Conservation (phyloP, 202 grass and related monocot genomes). For the Zoysia matrella region DNA sequence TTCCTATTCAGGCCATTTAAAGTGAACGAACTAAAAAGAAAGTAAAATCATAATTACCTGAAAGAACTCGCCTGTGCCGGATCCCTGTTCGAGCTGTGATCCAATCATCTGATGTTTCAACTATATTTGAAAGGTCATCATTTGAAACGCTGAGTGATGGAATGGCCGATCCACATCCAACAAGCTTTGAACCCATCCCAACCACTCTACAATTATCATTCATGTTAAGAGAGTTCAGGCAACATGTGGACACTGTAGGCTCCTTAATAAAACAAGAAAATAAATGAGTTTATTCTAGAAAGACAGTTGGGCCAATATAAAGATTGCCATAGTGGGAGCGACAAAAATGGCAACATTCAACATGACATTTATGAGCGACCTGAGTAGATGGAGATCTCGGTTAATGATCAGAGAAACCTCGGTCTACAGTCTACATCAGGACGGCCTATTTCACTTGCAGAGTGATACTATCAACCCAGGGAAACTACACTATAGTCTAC, state of each 20-base stretch:
- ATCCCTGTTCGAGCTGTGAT: conserved; percentile 91
- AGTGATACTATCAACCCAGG: too few relatives aligned
- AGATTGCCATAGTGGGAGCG: background rate
- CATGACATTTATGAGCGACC: conserved; percentile 33
- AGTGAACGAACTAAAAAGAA: background rate
- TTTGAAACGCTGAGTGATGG: conserved; percentile 80
- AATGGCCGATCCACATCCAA: conserved; percentile 77
- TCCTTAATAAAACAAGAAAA: background rate
- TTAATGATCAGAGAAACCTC: conserved; percentile 12
- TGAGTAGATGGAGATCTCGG: conserved; percentile 16
- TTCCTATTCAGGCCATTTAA: background rate
- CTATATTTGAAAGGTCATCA: conserved; percentile 86
- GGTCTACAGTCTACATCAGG: background rate
- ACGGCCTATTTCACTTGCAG: conserved; percentile 26
- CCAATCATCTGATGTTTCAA: conserved; percentile 99
- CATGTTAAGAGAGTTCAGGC: conserved; percentile 17
- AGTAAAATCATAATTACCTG: conserved; percentile 55
- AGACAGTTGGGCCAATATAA: conserved; percentile 28
- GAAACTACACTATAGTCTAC: background rate
- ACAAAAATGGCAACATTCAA: conserved; percentile 35
- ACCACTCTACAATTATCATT: conserved; percentile 53
- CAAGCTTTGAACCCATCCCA: conserved; percentile 66
- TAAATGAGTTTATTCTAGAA: conserved; percentile 27
- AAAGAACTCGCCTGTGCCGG: conserved; percentile 80
- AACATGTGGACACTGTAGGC: background rate